A percentile compares a stretch with the other conserved stretches of the same genome.
These are phyloP conservation scores for Suillus plorans DNA, from an alignment of 768 basidiomycete species.

Conservation along the genomic window DNA sequence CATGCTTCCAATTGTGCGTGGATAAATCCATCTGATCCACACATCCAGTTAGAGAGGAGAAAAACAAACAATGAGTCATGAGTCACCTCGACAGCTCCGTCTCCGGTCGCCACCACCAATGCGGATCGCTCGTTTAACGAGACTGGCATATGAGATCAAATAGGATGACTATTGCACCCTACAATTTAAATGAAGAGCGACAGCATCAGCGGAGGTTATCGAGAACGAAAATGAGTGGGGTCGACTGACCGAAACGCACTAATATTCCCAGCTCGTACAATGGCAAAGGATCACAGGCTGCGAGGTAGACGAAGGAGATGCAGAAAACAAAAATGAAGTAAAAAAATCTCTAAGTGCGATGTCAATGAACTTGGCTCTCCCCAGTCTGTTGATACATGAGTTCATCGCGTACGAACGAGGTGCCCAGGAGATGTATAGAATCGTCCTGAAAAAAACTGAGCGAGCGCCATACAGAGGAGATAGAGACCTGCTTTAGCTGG, in stretches of 20 bases:
- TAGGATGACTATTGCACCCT: neutral
- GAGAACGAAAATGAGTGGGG: neutral
- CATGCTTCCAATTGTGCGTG: slow-evolving; percentile 87
- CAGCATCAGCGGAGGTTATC: neutral
- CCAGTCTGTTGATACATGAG: neutral
- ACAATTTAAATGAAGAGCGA: neutral
- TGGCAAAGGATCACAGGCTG: neutral
- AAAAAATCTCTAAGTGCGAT: neutral
- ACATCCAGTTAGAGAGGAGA: slow-evolving; percentile 1
- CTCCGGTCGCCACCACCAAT: slow-evolving; percentile 97
- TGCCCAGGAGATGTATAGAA: neutral
- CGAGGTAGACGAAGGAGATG: neutral
- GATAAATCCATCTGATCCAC: slow-evolving; percentile 90
- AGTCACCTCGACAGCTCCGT: slow-evolving; percentile 91
- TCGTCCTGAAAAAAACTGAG: neutral
- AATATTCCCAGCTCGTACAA: neutral
- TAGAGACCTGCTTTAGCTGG: neutral
- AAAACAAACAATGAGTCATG: neutral
- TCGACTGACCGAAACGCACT: neutral
- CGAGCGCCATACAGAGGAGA: neutral
- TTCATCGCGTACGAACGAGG: neutral
- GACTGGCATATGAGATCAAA: neutral
- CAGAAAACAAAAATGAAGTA: neutral
- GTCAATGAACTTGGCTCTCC: neutral
- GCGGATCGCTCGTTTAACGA: slow-evolving; percentile 93